phyloP scores from a whole-genome alignment of 768 basidiomycete genomes.

The Boletus subcaerulescens region DNA sequence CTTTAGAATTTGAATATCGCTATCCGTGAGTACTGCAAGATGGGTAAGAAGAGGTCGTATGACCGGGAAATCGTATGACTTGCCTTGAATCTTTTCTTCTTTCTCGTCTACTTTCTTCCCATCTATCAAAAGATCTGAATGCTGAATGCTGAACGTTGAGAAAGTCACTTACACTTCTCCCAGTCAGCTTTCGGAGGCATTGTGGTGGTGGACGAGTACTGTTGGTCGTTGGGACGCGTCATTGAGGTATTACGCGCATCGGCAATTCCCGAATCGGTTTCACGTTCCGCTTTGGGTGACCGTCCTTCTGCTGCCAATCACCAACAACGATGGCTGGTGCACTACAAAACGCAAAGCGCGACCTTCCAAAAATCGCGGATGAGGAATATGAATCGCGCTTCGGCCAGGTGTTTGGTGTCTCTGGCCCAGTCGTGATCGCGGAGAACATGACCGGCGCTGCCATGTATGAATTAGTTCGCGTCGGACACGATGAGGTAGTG shows the following conservation, averaged over 20 bases:
- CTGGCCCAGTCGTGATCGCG: conserved; percentile 97
- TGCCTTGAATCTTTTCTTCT: conserved; percentile 88
- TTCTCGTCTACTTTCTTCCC: conserved; percentile 86
- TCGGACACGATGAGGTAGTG: conserved; percentile 97
- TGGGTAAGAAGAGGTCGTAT: conserved; percentile 10
- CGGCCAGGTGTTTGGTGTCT: conserved; percentile 91
- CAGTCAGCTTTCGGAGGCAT: conserved; percentile 86
- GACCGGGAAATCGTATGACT: conserved; percentile 24
- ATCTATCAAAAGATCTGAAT: conserved; percentile 42
- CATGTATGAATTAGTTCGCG: conserved; percentile 97
- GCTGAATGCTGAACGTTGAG: neutral
- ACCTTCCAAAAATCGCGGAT: conserved; percentile 85
- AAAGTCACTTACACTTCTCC: conserved; percentile 47
- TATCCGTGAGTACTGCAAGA: conserved; percentile 83
- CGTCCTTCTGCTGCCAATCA: neutral
- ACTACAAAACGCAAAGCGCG: conserved; percentile 83
- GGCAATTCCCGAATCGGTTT: conserved; percentile 25
- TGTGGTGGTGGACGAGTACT: conserved; percentile 31
- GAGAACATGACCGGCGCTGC: conserved; percentile 93
- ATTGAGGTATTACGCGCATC: conserved; percentile 27
- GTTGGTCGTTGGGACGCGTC: conserved; percentile 35
- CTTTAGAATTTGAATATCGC: conserved; percentile 98
- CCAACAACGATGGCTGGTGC: conserved; percentile 78
- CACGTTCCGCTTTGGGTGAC: conserved; percentile 26
- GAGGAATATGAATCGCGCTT: conserved; percentile 87